Conservation (phyloP, 495 filamentous ascomycete genomes). For the Trichoderma asperelloides region DNA sequence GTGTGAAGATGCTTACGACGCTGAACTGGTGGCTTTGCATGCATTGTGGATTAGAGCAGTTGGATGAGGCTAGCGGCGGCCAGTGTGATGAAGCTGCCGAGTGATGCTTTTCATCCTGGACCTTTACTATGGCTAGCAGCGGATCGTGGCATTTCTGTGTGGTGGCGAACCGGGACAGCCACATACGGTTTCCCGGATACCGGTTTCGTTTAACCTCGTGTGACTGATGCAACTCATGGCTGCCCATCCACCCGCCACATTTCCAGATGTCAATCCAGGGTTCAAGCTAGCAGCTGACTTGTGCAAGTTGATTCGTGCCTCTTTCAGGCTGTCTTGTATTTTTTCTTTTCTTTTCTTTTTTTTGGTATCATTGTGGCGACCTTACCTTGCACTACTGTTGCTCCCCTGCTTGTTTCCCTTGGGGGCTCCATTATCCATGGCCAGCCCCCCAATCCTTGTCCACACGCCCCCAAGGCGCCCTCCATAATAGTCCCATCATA, state of each 20-base stretch:
- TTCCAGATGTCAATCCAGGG: conserved; percentile 5
- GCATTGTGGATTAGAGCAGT: background rate
- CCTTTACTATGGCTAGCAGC: background rate
- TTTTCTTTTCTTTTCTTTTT: too few relatives aligned
- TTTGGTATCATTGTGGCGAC: conserved; percentile 1
- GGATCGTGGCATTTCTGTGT: background rate
- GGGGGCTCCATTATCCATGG: conserved; percentile 2
- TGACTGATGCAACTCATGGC: background rate
- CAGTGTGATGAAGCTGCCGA: background rate
- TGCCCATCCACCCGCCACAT: conserved; percentile 1
- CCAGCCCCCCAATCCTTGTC: conserved; percentile 2
- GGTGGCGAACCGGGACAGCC: background rate
- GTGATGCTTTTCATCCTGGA: background rate
- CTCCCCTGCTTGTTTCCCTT: conserved; percentile 1
- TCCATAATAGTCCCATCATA: background rate
- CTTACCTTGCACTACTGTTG: background rate
- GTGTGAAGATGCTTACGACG: conserved; percentile 6
- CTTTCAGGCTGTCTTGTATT: too few relatives aligned
- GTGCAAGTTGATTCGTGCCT: background rate
- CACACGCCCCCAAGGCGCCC: conserved; percentile 4
- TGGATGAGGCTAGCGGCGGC: background rate
- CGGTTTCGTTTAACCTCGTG: conserved; percentile 3
- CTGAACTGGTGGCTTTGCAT: background rate
- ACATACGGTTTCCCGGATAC: background rate
- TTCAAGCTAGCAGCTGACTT: background rate